Conservation (phyloP, 106 monocot genomes). For the Allium cepa region DNA sequence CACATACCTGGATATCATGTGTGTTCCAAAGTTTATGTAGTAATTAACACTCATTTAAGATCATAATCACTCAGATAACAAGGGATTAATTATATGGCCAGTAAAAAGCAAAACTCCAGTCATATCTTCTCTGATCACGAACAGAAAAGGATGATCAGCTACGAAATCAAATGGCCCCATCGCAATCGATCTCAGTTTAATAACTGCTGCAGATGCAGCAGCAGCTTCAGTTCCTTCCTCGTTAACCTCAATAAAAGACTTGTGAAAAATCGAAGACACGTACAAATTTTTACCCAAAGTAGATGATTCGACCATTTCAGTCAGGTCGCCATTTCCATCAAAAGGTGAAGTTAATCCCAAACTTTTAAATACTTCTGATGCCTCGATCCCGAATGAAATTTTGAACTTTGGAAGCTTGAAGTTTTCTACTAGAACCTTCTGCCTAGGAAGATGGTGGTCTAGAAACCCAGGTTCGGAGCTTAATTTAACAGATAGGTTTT, state of each 20-base stretch:
- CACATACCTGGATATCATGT: too few relatives aligned
- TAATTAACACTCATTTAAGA: neutral
- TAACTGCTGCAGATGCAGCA: constrained; percentile 51
- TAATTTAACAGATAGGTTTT: constrained; percentile 45
- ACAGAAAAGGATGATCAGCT: constrained; percentile 42
- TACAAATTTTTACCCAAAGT: constrained; percentile 14
- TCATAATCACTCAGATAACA: constrained; percentile 1
- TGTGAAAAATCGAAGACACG: constrained; percentile 55
- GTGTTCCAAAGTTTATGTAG: too few relatives aligned
- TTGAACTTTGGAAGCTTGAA: constrained; percentile 78
- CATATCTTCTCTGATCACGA: constrained; percentile 39
- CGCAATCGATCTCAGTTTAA: constrained; percentile 11
- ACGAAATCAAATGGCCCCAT: constrained; percentile 23
- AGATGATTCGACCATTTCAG: constrained; percentile 33
- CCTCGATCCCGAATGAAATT: constrained; percentile 69
- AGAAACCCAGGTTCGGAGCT: constrained; percentile 36
- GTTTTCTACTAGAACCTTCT: constrained; percentile 26
- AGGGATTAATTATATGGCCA: constrained; percentile 55
- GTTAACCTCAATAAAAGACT: constrained; percentile 65
- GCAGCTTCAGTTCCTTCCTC: constrained; percentile 90
- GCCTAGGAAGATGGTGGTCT: constrained; percentile 21
- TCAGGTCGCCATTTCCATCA: constrained; percentile 20
- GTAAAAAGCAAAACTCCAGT: constrained; percentile 40
- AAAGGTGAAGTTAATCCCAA: constrained; percentile 51
- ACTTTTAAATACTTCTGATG: constrained; percentile 32